A percentile compares a stretch with the other conserved stretches of the same genome.
These are phyloP conservation scores for Lachnellula hyalina DNA, from an alignment of 2,329 filamentous ascomycete genomes.

Conservation along the genomic window DNA sequence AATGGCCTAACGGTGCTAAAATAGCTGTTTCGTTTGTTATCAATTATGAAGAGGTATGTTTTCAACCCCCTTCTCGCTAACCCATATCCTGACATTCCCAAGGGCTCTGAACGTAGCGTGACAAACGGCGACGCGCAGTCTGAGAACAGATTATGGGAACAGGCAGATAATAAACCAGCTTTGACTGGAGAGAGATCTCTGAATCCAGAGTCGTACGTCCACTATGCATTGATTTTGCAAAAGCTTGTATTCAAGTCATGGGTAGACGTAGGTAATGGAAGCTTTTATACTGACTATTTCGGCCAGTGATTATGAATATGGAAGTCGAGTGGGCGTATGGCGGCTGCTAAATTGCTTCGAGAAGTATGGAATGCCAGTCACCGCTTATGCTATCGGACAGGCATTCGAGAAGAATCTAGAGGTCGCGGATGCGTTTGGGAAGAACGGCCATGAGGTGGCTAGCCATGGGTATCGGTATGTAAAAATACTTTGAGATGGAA, in stretches of 20 bases:
- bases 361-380: conserved; percentile 35
- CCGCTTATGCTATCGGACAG: conserved; percentile 34
- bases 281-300: no score
- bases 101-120: conserved; percentile 27
- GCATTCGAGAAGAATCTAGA: conserved; percentile 36
- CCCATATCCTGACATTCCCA: no score
- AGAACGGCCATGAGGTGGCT: no score
- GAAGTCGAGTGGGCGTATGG: conserved; percentile 30
- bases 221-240: conserved; percentile 21
- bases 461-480: no score
- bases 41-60: conserved; percentile 12
- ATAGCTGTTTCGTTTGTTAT: conserved; percentile 25
- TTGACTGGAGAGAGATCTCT: conserved; percentile 11
- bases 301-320: no score
- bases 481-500: no score
- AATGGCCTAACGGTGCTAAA: conserved; percentile 28
- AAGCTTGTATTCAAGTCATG: no score
- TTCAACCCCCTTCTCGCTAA: no score
- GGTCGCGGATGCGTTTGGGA: no score
- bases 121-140: conserved; percentile 30
- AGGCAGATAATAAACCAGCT: not conserved
- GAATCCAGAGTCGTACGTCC: conserved; percentile 25
- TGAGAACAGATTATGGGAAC: conserved; percentile 8
- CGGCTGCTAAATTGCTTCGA: conserved; percentile 34
- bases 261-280: no score